These are phyloP conservation scores for Malassezia arunalokei DNA, from an alignment of 1,284 basidiomycete species.

Conservation along the genomic window DNA sequence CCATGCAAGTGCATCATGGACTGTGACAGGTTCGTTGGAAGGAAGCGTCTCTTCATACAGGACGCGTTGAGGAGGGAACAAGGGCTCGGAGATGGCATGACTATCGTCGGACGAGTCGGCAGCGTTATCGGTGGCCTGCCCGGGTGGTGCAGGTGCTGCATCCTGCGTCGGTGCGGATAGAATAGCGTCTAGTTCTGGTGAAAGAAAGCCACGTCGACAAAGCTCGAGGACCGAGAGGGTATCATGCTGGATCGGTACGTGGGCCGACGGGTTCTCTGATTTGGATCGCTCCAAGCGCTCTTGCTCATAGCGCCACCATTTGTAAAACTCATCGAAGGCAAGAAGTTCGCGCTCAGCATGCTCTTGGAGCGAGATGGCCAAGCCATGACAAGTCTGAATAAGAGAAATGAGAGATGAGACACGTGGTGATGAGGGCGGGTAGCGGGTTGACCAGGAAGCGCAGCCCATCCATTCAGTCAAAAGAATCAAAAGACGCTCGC, in stretches of 20 bases:
- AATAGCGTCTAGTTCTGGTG: constrained; percentile 12
- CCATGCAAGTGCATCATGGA: neutral
- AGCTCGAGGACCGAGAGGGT: constrained; percentile 16
- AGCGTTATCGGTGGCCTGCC: neutral
- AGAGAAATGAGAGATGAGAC: neutral
- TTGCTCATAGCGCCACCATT: constrained; percentile 19
- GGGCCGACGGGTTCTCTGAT: neutral
- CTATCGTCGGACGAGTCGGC: neutral
- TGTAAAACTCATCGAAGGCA: constrained; percentile 16
- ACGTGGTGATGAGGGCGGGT: neutral
- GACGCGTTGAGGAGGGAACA: neutral
- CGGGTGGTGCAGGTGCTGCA: neutral
- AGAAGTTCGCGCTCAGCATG: constrained; percentile 11
- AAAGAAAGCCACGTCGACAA: constrained; percentile 12
- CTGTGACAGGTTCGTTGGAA: neutral
- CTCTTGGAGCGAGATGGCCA: constrained; percentile 6
- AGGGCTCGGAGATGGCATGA: neutral
- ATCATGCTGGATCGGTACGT: constrained; percentile 8
- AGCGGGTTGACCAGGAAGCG: neutral
- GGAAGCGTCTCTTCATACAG: neutral
- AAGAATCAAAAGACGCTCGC: constrained; percentile 12
- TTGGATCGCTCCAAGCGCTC: constrained; percentile 15
- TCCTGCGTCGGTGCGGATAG: constrained; percentile 3
- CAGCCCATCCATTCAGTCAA: constrained; percentile 10
- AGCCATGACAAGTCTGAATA: constrained; percentile 8